These are phyloP conservation scores for Tolypocladium ovalisporum DNA, from an alignment of 2,329 filamentous ascomycete genomes.

Conservation along the genomic window DNA sequence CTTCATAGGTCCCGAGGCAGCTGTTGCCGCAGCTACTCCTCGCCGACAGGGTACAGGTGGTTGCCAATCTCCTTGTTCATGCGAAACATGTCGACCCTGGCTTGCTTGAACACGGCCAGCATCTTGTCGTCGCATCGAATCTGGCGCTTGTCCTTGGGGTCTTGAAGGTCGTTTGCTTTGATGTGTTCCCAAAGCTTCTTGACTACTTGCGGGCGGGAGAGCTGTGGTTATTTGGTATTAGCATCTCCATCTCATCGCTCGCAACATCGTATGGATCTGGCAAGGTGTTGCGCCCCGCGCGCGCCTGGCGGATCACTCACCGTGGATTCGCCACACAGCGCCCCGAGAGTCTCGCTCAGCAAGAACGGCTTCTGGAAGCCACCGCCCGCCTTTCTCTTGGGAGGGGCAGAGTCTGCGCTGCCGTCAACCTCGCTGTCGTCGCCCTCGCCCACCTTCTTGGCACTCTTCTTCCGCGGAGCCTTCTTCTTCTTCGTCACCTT, in stretches of 20 bases:
- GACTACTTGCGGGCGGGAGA: conserved; percentile 89
- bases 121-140: conserved; percentile 88
- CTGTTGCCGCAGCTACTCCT: conserved; percentile 29
- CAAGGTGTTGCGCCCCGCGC: background rate
- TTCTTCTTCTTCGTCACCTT: conserved; percentile 55
- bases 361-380: conserved; percentile 86
- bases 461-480: conserved; percentile 59
- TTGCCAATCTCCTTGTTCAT: conserved; percentile 96
- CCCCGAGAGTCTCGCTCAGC: conserved; percentile 58
- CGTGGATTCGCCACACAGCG: conserved; percentile 58
- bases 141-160: conserved; percentile 82
- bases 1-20: background rate
- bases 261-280: too few relatives aligned
- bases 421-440: conserved; percentile 71
- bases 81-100: conserved; percentile 94
- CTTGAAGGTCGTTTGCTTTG: conserved; percentile 77
- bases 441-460: conserved; percentile 62
- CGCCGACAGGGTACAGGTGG: conserved; percentile 79
- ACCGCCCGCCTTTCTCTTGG: conserved; percentile 74
- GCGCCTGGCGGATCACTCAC: conserved; percentile 28
- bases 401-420: conserved; percentile 43
- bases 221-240: conserved; percentile 31
- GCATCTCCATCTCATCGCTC: too few relatives aligned
- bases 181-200: conserved; percentile 97
- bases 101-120: conserved; percentile 83